Percentiles rank a stretch among this genome's conserved stretches.
Conservation (phyloP, 2,329 filamentous ascomycete genomes). For the Talaromyces piceae region DNA sequence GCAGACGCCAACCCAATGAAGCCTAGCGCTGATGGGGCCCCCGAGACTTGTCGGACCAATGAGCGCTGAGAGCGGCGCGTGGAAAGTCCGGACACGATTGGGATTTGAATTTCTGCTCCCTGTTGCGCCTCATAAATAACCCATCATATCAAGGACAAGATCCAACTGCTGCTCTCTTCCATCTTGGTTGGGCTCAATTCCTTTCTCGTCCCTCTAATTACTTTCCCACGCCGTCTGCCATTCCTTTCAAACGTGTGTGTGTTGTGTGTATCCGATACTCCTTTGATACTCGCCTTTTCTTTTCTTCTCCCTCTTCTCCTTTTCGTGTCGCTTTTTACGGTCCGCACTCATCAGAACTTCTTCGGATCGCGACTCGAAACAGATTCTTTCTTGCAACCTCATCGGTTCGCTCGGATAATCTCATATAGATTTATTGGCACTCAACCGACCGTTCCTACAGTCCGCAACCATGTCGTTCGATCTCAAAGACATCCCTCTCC, state of each 20-base stretch:
- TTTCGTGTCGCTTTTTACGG: too few relatives aligned
- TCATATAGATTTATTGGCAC: not conserved
- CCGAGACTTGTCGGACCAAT: not conserved
- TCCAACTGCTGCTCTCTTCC: slow-evolving; percentile 1
- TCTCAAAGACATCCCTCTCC: slow-evolving; percentile 52
- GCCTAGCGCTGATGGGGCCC: not conserved
- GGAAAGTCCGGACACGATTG: not conserved
- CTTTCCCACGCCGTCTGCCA: slow-evolving; percentile 11
- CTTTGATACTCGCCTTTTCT: slow-evolving; percentile 40
- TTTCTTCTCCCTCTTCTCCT: slow-evolving; percentile 14
- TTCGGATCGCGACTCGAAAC: slow-evolving; percentile 19
- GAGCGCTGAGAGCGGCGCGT: too few relatives aligned
- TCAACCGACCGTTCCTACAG: not conserved
- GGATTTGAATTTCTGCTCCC: not conserved
- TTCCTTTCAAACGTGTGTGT: slow-evolving; percentile 31
- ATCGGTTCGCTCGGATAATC: not conserved
- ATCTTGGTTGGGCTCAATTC: slow-evolving; percentile 2
- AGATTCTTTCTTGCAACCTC: not conserved
- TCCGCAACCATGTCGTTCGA: slow-evolving; percentile 39
- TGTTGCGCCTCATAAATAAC: too few relatives aligned
- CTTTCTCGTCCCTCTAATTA: slow-evolving; percentile 8
- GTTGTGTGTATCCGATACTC: slow-evolving; percentile 26
- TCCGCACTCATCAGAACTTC: not conserved
- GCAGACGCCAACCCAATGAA: not conserved
- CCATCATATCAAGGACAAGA: too few relatives aligned